These are phyloP conservation scores for Cyclotella kingstonii DNA, from an alignment of 108 stramenopile species.

Conservation along the genomic window DNA sequence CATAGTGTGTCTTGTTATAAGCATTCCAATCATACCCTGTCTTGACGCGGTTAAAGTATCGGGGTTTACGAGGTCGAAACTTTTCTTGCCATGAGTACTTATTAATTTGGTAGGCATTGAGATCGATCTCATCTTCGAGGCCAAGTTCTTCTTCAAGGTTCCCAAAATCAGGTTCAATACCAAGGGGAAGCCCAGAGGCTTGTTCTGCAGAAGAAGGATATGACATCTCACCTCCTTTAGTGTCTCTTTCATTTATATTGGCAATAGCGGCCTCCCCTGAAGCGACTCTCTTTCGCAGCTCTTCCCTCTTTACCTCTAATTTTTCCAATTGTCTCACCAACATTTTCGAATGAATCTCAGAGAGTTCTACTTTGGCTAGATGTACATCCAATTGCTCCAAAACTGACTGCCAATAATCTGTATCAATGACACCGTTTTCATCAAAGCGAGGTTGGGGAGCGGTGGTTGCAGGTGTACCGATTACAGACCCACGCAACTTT, in stretches of 20 bases:
- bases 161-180: constrained; percentile 74
- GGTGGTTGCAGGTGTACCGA: too few relatives aligned
- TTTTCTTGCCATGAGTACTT: constrained; percentile 89
- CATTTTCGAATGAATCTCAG: constrained; percentile 90
- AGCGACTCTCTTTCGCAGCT: constrained; percentile 49
- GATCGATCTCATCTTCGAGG: constrained; percentile 63
- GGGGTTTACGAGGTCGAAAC: constrained; percentile 95
- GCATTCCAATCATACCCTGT: constrained; percentile 99
- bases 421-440: constrained; percentile 58
- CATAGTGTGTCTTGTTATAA: constrained; percentile 99
- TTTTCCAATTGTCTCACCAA: constrained; percentile 89
- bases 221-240: constrained; percentile 1
- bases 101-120: constrained; percentile 14
- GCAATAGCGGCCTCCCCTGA: constrained; percentile 23
- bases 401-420: constrained; percentile 87
- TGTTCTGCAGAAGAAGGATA: constrained; percentile 31
- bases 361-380: constrained; percentile 77
- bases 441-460: constrained; percentile 10
- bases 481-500: constrained; percentile 48
- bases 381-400: constrained; percentile 79
- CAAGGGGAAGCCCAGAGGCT: constrained; percentile 46
- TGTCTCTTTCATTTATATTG: constrained; percentile 28
- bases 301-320: constrained; percentile 75
- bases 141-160: constrained; percentile 89
- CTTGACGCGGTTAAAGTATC: constrained; percentile 98